A percentile compares a stretch with the other conserved stretches of the same genome.
These are phyloP conservation scores for Tulasnella sp. DNA, from an alignment of 768 basidiomycete species.

Conservation along the genomic window DNA sequence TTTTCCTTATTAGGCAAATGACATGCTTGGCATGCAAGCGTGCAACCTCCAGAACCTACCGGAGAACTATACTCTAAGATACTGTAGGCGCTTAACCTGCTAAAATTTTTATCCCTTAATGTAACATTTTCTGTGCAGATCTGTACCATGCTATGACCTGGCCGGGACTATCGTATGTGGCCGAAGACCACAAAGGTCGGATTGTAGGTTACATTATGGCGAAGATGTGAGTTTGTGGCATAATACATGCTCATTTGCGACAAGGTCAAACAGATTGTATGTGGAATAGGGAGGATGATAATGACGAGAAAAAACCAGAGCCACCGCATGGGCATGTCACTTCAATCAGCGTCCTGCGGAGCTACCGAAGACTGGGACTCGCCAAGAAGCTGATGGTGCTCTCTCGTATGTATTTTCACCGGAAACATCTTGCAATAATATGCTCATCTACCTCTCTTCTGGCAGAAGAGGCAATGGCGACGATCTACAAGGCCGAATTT, in stretches of 20 bases:
- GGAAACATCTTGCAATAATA: background rate
- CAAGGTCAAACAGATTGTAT: background rate
- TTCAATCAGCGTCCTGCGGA: conserved; percentile 87
- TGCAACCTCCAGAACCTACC: conserved; percentile 38
- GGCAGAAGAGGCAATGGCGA: conserved; percentile 86
- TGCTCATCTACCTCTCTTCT: background rate
- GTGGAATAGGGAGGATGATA: conserved; percentile 46
- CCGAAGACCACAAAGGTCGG: conserved; percentile 34
- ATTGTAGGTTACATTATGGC: conserved; percentile 41
- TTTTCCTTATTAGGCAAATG: conserved; percentile 27
- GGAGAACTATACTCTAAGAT: conserved; percentile 30
- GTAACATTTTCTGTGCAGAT: conserved; percentile 24
- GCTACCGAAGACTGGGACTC: conserved; percentile 81
- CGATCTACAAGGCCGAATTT: conserved; percentile 72
- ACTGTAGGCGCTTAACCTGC: conserved; percentile 14
- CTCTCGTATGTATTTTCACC: conserved; percentile 52
- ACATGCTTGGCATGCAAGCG: conserved; percentile 40
- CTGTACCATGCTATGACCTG: conserved; percentile 40
- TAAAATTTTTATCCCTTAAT: background rate
- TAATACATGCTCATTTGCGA: background rate
- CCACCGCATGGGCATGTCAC: conserved; percentile 83
- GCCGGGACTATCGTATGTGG: conserved; percentile 40
- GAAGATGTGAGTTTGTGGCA: conserved; percentile 32
- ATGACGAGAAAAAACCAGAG: conserved; percentile 31
- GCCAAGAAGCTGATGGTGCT: conserved; percentile 92